Evolutionary conservation across 208 protist genomes (phyloP).

Genomic region (Angomonas ambiguus): DNA sequence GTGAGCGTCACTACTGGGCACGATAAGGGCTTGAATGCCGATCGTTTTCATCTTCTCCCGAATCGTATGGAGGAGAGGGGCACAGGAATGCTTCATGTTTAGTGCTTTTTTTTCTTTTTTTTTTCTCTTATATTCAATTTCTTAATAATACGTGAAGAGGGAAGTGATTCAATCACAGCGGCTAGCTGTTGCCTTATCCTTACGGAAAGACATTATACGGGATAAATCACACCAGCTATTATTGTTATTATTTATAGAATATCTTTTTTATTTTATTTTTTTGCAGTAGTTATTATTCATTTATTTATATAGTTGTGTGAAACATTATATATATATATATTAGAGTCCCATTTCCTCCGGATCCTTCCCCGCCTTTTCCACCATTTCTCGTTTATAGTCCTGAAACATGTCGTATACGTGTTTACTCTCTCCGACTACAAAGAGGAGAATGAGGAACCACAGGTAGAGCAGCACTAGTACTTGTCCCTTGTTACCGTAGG

Average conservation of each 20-base stretch:
- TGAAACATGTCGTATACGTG: slow-evolving; percentile 55
- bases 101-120: background rate
- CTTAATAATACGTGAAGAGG: background rate
- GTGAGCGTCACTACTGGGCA: slow-evolving; percentile 93
- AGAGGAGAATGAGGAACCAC: slow-evolving; percentile 70
- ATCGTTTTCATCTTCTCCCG: slow-evolving; percentile 70
- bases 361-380: slow-evolving; percentile 74
- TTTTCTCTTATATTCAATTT: background rate
- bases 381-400: slow-evolving; percentile 76
- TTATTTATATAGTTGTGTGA: background rate
- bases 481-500: slow-evolving; percentile 64
- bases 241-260: background rate
- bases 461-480: slow-evolving; percentile 60
- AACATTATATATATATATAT: background rate
- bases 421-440: slow-evolving; percentile 55
- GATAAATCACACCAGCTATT: no score
- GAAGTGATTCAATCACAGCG: no score
- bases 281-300: background rate
- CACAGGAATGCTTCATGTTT: slow-evolving; percentile 31
- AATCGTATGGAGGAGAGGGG: slow-evolving; percentile 41
- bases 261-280: background rate
- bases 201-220: no score
- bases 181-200: no score
- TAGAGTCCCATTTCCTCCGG: slow-evolving; percentile 67
- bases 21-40: slow-evolving; percentile 76